Evolutionary conservation across 352 stramenopile genomes (phyloP), one percentile per base, ranked within the genome.

Genomic region (Globisporangium emineosum): DNA sequence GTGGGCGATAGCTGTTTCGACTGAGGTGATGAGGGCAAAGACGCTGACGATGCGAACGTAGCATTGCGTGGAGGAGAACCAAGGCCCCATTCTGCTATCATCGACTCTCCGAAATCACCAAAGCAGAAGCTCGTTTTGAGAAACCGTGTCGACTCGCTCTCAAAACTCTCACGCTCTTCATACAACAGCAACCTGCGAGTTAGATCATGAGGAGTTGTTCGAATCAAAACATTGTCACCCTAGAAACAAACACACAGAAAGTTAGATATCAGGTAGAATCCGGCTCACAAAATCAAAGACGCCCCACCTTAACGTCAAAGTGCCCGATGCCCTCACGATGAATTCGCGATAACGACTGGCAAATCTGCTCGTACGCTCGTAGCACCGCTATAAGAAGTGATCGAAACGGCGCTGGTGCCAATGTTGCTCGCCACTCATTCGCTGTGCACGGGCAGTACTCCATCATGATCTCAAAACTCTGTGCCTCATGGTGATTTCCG

Each of bases 31-130:
- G 9, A 58, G 12, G 56, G 40, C 9, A 63, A 74, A 8, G 68
- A 69, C 10, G 65, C 72, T 2, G 66, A 60, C 32, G 72, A 74
- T 2, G 49, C 69, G 33, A 66, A 72, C n/a, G 58, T 74, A 50
- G 47, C 49, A 15, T 27, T 65, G 25, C 55, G 62, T 9, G 66
- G 43, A n/a, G 51, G 51, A 17, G 62, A 17, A 43, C 19, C 37
- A 3, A 52, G 42, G 0, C 74, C 65, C 10, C 57, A 33, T 35
- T 70, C 54, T 9, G 73, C 65, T 32, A 76, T 4, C 60, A 83
- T 73, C 0, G 84, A 80, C 67, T 93, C 84, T 17, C 84, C 84
- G 66, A 93, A 93, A 65, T 93, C 84, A 1, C 66, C 84, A 21
- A 90, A 75, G 54, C 83, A 92, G 7, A 93, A 60, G 43, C 57